These are phyloP conservation scores for Polytrichum commune DNA, from an alignment of 225 moss, liverwort and hornwort genomes.

Conservation along the genomic window DNA sequence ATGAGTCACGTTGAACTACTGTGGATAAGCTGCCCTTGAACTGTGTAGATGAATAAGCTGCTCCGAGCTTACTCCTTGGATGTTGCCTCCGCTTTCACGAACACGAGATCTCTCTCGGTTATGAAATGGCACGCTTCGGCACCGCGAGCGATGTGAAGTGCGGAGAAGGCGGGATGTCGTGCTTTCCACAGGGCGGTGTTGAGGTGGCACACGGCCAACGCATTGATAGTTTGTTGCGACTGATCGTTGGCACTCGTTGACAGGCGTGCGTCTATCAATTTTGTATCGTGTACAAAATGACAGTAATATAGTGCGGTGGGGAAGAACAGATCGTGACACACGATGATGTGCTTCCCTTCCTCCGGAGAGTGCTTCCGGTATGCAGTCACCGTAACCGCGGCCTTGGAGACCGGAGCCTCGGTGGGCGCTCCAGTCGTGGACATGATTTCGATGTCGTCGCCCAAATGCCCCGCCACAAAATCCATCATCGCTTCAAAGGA, in stretches of 20 bases:
- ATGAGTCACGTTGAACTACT: too few relatives aligned
- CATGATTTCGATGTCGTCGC: background rate
- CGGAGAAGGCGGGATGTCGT: slow-evolving; percentile 1
- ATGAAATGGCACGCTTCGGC: background rate
- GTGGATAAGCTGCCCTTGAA: too few relatives aligned
- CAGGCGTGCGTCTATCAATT: background rate
- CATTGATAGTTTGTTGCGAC: background rate
- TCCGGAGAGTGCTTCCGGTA: background rate
- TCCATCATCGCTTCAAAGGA: background rate
- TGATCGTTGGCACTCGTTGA: background rate
- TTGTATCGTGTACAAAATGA: background rate
- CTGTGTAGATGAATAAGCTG: too few relatives aligned
- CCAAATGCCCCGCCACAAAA: background rate
- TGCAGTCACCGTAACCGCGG: background rate
- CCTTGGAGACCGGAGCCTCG: background rate
- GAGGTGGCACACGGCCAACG: slow-evolving; percentile 5
- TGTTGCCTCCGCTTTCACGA: background rate
- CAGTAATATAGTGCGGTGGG: background rate
- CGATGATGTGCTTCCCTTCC: background rate
- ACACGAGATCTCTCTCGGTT: background rate
- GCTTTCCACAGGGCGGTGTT: background rate
- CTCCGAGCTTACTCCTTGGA: background rate
- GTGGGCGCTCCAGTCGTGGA: background rate
- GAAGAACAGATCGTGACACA: background rate
- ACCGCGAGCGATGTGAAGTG: background rate